These are phyloP conservation scores for Articulospora tetracladia DNA, from an alignment of 495 filamentous ascomycete genomes.

Conservation along the genomic window DNA sequence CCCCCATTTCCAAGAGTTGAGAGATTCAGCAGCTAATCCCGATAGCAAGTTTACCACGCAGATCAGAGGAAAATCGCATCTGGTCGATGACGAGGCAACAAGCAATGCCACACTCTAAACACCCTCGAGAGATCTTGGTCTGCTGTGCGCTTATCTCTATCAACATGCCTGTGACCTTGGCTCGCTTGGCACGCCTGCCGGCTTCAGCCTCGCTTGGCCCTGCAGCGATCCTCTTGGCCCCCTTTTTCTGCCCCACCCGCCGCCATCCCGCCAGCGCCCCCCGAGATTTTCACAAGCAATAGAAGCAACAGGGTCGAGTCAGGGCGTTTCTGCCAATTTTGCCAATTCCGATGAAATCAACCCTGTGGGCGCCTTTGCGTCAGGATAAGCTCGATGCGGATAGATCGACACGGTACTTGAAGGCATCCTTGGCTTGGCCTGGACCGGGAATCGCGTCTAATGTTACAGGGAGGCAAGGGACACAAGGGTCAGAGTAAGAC, in stretches of 20 bases:
- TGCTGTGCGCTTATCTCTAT: not conserved
- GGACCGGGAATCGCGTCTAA: not conserved
- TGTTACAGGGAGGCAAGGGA: not conserved
- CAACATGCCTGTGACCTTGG: not conserved
- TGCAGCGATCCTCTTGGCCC: constrained; percentile 15
- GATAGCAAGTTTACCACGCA: not conserved
- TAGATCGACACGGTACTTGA: constrained; percentile 11
- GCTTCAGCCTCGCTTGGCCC: constrained; percentile 11
- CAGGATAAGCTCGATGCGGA: constrained; percentile 10
- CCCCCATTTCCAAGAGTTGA: not conserved
- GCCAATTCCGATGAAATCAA: not conserved
- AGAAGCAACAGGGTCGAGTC: constrained; percentile 1
- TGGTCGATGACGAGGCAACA: constrained; percentile 12
- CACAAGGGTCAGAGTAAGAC: not conserved
- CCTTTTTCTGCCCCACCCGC: constrained; percentile 1
- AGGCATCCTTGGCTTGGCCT: not conserved
- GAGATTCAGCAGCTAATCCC: not conserved
- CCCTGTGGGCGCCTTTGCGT: not conserved
- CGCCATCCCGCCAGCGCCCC: not conserved
- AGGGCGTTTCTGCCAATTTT: not conserved
- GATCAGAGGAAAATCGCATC: not conserved
- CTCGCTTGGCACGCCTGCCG: constrained; percentile 8
- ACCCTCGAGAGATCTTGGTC: not conserved
- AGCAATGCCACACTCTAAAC: constrained; percentile 17
- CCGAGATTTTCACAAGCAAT: not conserved